Conservation (phyloP, 805 yeast species). For the Candida gorgasii region DNA sequence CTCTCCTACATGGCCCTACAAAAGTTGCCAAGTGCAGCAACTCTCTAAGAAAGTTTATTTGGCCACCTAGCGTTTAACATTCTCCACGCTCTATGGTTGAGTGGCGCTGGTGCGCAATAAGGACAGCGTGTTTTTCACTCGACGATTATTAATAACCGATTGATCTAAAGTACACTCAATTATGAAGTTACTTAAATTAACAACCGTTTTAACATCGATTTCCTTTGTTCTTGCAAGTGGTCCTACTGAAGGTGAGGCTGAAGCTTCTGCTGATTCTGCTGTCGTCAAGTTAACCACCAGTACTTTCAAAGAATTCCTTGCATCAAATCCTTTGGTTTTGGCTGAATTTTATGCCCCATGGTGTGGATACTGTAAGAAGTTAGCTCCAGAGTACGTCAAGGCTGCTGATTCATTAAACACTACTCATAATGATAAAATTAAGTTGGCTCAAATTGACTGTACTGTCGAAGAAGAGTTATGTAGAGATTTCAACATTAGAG, state of each 20-base stretch:
- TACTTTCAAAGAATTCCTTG: slow-evolving; percentile 64
- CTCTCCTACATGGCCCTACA: no score
- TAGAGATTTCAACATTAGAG: slow-evolving; percentile 64
- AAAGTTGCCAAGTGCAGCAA: no score
- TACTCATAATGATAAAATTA: slow-evolving; percentile 50
- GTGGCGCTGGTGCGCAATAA: no score
- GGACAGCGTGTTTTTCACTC: slow-evolving; percentile 6
- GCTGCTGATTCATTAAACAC: slow-evolving; percentile 68
- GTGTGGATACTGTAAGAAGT: slow-evolving; percentile 94
- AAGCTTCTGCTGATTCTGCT: slow-evolving; percentile 80
- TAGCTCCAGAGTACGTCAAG: slow-evolving; percentile 76
- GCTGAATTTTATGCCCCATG: slow-evolving; percentile 94
- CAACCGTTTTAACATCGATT: slow-evolving; percentile 41
- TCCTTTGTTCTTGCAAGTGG: slow-evolving; percentile 40
- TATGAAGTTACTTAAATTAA: slow-evolving; percentile 44
- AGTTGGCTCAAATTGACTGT: slow-evolving; percentile 84
- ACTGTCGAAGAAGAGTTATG: slow-evolving; percentile 75
- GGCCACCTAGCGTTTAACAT: background rate
- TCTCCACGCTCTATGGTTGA: no score
- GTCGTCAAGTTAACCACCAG: slow-evolving; percentile 76
- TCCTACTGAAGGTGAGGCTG: slow-evolving; percentile 56
- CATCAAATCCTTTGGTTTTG: slow-evolving; percentile 72
- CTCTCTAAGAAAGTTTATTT: no score
- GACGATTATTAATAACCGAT: slow-evolving; percentile 4
- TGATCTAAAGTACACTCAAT: background rate